A percentile compares a stretch with the other conserved stretches of the same genome.
Evolutionary conservation across 768 basidiomycete genomes (phyloP).

Genomic region (Pleurotus eryngii): DNA sequence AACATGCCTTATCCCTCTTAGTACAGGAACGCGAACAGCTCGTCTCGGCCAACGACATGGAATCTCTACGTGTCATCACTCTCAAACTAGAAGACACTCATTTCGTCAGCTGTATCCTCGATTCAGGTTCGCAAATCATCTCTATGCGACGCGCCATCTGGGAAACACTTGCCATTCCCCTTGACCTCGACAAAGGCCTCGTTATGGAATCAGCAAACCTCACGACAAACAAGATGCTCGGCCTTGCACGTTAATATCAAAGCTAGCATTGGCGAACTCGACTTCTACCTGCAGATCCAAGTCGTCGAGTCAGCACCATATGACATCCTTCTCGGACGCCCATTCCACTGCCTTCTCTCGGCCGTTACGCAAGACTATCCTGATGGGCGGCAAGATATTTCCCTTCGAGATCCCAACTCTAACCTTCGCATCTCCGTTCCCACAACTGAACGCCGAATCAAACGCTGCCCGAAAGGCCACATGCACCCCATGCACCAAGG

Average conservation of each 20-base stretch:
- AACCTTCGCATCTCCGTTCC: too few species aligned
- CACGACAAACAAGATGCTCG: constrained; percentile 11
- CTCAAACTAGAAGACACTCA: constrained; percentile 7
- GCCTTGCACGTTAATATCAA: constrained; percentile 14
- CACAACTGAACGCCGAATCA: too few species aligned
- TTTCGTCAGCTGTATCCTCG: constrained; percentile 12
- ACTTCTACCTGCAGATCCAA: constrained; percentile 19
- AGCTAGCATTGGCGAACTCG: constrained; percentile 10
- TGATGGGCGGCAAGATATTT: neutral
- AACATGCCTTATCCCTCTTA: neutral
- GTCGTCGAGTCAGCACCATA: constrained; percentile 18
- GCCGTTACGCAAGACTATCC: neutral
- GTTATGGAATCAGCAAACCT: constrained; percentile 20
- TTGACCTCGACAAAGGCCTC: constrained; percentile 13
- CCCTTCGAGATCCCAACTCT: neutral
- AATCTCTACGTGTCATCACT: constrained; percentile 13
- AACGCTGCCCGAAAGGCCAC: too few species aligned
- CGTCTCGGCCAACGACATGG: constrained; percentile 12
- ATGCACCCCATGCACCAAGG: too few species aligned
- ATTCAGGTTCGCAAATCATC: constrained; percentile 16
- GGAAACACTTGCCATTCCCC: constrained; percentile 11
- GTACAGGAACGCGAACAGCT: neutral
- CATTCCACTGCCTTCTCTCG: constrained; percentile 11
- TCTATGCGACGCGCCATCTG: constrained; percentile 7
- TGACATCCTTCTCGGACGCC: constrained; percentile 18